Conservation (phyloP, 805 yeast genomes). For the Saccharomycopsis schoenii region DNA sequence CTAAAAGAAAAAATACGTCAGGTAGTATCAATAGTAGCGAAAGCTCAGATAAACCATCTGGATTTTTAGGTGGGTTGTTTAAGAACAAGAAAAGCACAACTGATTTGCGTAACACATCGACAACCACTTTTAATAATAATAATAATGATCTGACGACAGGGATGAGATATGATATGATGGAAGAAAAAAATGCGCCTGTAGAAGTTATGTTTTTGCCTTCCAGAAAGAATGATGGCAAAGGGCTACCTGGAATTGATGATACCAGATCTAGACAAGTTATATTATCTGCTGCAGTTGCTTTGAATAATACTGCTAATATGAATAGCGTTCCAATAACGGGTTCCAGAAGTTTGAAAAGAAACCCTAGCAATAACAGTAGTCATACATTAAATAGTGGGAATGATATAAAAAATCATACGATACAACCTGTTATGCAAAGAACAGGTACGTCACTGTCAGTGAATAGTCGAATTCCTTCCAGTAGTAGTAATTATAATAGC, state of each 20-base stretch:
- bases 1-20: background rate
- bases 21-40: background rate
- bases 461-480: background rate
- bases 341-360: background rate
- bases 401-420: background rate
- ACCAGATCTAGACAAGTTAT: constrained; percentile 3
- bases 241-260: background rate
- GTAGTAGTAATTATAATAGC: background rate
- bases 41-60: background rate
- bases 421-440: background rate
- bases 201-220: constrained; percentile 17
- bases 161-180: constrained; percentile 17
- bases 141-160: constrained; percentile 7
- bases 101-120: background rate
- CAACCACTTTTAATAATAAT: background rate
- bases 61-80: constrained; percentile 16
- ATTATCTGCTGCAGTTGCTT: background rate
- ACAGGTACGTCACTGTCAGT: background rate
- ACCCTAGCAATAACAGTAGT: background rate
- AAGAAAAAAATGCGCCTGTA: constrained; percentile 16
- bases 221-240: constrained; percentile 1
- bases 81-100: constrained; percentile 7
- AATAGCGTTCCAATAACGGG: background rate
- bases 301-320: background rate
- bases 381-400: background rate